Percentiles rank a stretch among this genome's conserved stretches.
Evolutionary conservation across 257 asterid genomes (phyloP).

Genomic region (Pogostemon cablin): DNA sequence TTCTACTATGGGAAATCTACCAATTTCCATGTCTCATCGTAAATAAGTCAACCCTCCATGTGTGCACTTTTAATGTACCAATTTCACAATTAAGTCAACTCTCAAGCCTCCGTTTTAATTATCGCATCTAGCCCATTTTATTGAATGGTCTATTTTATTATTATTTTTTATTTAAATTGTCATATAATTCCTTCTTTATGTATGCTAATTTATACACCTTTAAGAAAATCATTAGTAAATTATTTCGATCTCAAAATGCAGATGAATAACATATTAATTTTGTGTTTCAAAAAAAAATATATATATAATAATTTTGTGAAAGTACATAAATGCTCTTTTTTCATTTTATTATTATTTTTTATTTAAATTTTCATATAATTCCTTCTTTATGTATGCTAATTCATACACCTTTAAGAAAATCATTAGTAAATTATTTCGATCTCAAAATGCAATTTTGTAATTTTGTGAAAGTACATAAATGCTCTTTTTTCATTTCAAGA

Average conservation of each 20-base stretch:
- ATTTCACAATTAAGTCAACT: neutral
- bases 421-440: too few species aligned
- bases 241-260: too few species aligned
- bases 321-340: too few species aligned
- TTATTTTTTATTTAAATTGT: neutral
- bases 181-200: neutral
- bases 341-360: neutral
- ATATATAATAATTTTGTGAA: too few species aligned
- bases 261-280: too few species aligned
- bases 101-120: neutral
- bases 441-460: too few species aligned
- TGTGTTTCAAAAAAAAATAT: too few species aligned
- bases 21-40: neutral
- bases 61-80: neutral
- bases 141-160: neutral
- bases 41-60: constrained; percentile 3
- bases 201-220: neutral
- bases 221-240: too few species aligned
- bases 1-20: neutral
- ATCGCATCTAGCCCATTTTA: neutral
- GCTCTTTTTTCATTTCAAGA: neutral
- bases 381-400: neutral
- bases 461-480: too few species aligned
- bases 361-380: neutral
- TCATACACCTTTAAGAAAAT: neutral